Evolutionary conservation across 164 flowering plant genomes (phyloP).

Genomic region (Hamamelis virginiana): DNA sequence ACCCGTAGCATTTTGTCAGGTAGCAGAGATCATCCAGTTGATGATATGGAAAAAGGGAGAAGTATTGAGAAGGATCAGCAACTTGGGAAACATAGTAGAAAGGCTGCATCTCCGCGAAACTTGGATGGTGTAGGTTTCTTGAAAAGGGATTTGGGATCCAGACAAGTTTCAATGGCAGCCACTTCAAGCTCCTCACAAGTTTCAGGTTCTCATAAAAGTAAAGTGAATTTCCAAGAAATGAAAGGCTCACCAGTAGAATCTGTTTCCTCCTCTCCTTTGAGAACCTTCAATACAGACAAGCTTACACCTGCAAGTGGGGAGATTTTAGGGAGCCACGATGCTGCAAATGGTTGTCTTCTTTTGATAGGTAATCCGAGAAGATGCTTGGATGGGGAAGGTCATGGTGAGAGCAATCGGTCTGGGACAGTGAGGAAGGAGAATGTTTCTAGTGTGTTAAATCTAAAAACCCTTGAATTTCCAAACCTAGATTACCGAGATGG

Average conservation of each 20-base stretch:
- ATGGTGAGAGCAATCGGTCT: slow-evolving; percentile 3
- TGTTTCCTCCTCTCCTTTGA: slow-evolving; percentile 50
- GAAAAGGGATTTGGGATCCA: slow-evolving; percentile 26
- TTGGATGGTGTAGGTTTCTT: slow-evolving; percentile 18
- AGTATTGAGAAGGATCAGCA: slow-evolving; percentile 28
- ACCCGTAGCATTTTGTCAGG: slow-evolving; percentile 20
- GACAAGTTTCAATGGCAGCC: slow-evolving; percentile 26
- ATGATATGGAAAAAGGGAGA: slow-evolving; percentile 21
- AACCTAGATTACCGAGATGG: slow-evolving; percentile 16
- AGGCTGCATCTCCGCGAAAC: slow-evolving; percentile 8
- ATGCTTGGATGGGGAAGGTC: slow-evolving; percentile 11
- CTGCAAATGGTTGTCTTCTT: slow-evolving; percentile 9
- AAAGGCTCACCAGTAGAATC: slow-evolving; percentile 60
- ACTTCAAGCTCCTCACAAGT: slow-evolving; percentile 66
- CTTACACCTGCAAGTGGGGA: slow-evolving; percentile 12
- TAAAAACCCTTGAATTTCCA: slow-evolving; percentile 13
- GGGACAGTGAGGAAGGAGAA: slow-evolving; percentile 14
- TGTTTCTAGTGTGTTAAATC: background rate
- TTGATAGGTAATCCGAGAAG: slow-evolving; percentile 14
- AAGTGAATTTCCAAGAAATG: slow-evolving; percentile 24
- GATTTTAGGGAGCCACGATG: slow-evolving; percentile 16
- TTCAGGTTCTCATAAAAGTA: slow-evolving; percentile 41
- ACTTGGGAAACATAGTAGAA: slow-evolving; percentile 8
- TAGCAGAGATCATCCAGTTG: slow-evolving; percentile 21
- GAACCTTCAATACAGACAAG: slow-evolving; percentile 14